Conservation (phyloP, 768 basidiomycete species). For the Cubamyces sp. region DNA sequence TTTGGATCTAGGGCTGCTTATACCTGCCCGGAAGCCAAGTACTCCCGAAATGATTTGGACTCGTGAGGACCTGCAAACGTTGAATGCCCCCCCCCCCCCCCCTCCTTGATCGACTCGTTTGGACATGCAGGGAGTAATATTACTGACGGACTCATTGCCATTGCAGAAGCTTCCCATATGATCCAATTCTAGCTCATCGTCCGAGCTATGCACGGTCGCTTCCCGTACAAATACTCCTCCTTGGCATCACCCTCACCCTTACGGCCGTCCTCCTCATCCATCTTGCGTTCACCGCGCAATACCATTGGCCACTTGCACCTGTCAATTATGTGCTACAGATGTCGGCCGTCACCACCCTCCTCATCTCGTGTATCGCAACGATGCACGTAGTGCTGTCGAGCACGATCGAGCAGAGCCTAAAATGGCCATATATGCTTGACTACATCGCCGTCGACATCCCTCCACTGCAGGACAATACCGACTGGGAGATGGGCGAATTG, state of each 20-base stretch:
- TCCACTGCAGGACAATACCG: constrained; percentile 32
- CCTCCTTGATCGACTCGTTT: no score
- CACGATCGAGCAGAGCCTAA: constrained; percentile 61
- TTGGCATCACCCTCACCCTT: constrained; percentile 84
- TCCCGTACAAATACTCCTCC: constrained; percentile 87
- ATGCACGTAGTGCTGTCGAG: constrained; percentile 73
- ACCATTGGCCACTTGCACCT: constrained; percentile 92
- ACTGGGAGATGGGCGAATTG: constrained; percentile 68
- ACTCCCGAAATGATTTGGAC: no score
- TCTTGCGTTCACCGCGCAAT: constrained; percentile 92
- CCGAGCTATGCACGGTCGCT: constrained; percentile 87
- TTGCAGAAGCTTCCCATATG: constrained; percentile 38
- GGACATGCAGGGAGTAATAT: no score
- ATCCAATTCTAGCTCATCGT: constrained; percentile 80
- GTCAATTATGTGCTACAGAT: constrained; percentile 92
- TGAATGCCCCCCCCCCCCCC: no score
- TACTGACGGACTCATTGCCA: not conserved
- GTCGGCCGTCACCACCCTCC: constrained; percentile 77
- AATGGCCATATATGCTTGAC: constrained; percentile 96
- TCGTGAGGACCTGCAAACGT: no score
- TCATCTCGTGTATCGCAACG: constrained; percentile 77
- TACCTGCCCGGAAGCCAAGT: no score
- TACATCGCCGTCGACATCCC: constrained; percentile 87
- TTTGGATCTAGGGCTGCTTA: no score
- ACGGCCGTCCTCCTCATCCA: constrained; percentile 86